These are phyloP conservation scores for Ophiostoma sp. DNA, from an alignment of 2,329 filamentous ascomycete species.

Conservation along the genomic window DNA sequence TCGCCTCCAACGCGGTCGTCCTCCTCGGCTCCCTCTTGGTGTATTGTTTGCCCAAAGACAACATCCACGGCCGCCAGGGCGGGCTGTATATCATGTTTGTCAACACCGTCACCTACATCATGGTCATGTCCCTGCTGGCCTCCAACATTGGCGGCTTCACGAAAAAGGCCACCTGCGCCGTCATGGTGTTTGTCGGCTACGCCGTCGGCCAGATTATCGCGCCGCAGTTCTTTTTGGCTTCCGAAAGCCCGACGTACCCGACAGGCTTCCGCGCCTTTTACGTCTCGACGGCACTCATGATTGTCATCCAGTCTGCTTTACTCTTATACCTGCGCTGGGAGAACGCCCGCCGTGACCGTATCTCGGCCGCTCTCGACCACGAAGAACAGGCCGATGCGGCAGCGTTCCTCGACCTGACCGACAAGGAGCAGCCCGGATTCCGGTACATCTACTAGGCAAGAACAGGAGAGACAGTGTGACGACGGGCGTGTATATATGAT, in stretches of 20 bases:
- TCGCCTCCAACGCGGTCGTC: slow-evolving; percentile 41
- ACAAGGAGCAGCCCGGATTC: slow-evolving; percentile 26
- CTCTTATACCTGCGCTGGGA: slow-evolving; percentile 44
- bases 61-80: slow-evolving; percentile 51
- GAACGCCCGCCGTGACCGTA: slow-evolving; percentile 19
- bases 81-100: slow-evolving; percentile 55
- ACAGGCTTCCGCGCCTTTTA: slow-evolving; percentile 67
- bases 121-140: slow-evolving; percentile 61
- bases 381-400: slow-evolving; percentile 22
- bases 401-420: slow-evolving; percentile 23
- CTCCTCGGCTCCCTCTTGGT: slow-evolving; percentile 48
- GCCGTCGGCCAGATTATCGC: slow-evolving; percentile 53
- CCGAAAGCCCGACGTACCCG: slow-evolving; percentile 60
- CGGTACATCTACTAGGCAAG: slow-evolving; percentile 23
- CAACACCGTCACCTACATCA: slow-evolving; percentile 55
- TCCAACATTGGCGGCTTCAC: slow-evolving; percentile 69
- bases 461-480: not conserved
- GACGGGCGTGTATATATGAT: not conserved
- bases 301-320: slow-evolving; percentile 50
- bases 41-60: slow-evolving; percentile 47
- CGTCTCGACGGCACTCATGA: slow-evolving; percentile 57
- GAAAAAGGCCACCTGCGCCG: slow-evolving; percentile 67
- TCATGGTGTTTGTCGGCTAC: slow-evolving; percentile 64
- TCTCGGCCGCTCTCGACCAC: slow-evolving; percentile 15
- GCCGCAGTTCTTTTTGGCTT: slow-evolving; percentile 55